Evolutionary conservation across 768 basidiomycete genomes (phyloP), one percentile per base, ranked within the genome.

Genomic region (Suillus americanus): DNA sequence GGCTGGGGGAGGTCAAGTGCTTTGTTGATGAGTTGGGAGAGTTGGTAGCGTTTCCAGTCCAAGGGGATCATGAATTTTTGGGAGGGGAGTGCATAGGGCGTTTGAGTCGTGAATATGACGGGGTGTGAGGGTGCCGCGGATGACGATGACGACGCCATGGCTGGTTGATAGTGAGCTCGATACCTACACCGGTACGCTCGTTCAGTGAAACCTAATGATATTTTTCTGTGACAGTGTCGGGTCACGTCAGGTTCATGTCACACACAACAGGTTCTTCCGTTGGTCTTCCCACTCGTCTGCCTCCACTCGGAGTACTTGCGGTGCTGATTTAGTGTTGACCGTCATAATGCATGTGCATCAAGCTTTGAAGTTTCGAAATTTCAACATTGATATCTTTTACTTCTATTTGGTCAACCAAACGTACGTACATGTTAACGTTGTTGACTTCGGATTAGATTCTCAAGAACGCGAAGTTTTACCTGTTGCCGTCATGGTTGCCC

Each of bases 1-100:
- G 92, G 88, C 62, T 86, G 86, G 0, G 83, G 75, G 20, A 91
- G 85, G 30, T 85, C 83, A 33, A 99, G 81, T 1, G 96, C 93
- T 73, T 97, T 97, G 80, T 99, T 99, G 64, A 99, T 88, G 50
- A 99, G 89, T 66, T 98, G 95, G 1, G 96, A 98, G 38, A 99
- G 89, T 71, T 98, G 97, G 76, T 92, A 99, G n/a, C 97, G 88
- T 64, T 85, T 86, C 95, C 95, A 99, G 75, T 85, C 79, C 1
- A 88, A 82, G 2, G 97, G 97, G 18, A 99, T 89, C 87, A 97
- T 89, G 74, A 94, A 98, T 72, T 94, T 94, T 75, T 95, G 92
- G 1, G 88, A 83, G 0, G 91, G 95, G 14, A 97, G 85, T 13
- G 86, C 82, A 75, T 95, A 93, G 2, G 79, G 78, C 0, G 89